Evolutionary conservation across 768 basidiomycete species (phyloP), one percentile per base, ranked within the genome.

Genomic region (Kwoniella sp.): DNA sequence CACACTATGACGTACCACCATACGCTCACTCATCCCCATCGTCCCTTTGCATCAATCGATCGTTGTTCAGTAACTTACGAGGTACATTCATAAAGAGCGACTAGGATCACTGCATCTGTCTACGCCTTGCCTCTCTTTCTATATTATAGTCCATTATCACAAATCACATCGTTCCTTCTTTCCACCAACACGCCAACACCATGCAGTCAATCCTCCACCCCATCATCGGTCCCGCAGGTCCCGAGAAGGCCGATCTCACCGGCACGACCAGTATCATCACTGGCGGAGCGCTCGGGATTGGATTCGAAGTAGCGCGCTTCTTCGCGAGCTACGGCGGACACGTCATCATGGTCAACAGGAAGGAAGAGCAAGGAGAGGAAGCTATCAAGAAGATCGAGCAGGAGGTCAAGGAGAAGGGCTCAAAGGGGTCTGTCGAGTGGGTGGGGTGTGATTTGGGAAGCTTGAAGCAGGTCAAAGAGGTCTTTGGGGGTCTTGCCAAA

Each of bases 291-390:
- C 31, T 54, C 31, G 69, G 57, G 41, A 67, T 67, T 22, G 75
- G 77, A 26, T 68, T 67, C 38, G 74, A 74, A 38, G 63, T 79
- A 37, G 65, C 75, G 7, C 68, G 68, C 28, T 71, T 69, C 57
- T 74, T 77, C 57, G 71, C 72, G 1, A 65, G 68, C 25, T 69
- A 61, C 52, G 72, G 71, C 26, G 71, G 71, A 0, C 55, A 64
- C 17, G 73, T 74, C 4, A 74, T 79, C 70, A 74, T 79, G 68
- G 63, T 74, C 63, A 77, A 77, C 70, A 62, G 76, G 56, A 79
- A 79, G 61, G 70, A 77, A 57, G 75, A 79, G 41, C 78, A 79
- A 63, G 78, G 78, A 8, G 74, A 76, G 48, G 66, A 73, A 45
- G 74, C 78, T 4, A 79, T 77, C 65, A 57, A 58, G 53, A 61